Evolutionary conservation across 306 rosid genomes (phyloP), one percentile per base, ranked within the genome.

Genomic region (Casuarina glauca): DNA sequence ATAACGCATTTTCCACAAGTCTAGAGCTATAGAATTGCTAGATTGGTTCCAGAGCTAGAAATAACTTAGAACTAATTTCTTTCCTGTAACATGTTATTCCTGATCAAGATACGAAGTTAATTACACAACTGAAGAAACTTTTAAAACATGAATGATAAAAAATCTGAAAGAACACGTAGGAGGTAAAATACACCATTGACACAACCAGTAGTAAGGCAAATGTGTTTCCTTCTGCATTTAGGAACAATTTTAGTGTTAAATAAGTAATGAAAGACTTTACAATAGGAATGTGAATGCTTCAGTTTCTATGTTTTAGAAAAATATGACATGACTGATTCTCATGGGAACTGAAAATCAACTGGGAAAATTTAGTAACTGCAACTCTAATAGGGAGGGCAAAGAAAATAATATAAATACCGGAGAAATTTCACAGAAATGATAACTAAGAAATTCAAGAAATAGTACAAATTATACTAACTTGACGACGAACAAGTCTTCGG

Each of bases 401-500:
- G 4, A 20, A 20, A 20, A 20, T 6, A 9, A 2, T 20, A 26
- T 26, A 26, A 26, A 26, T 26, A 26, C 32, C 32, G 32, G 32
- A 26, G 32, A 26, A 20, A 57, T 62, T 55, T 69, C 20, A 60
- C 41, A 67, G 58, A 50, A 67, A 74, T 72, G 51, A 64, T 44
- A 69, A 72, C 61, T 55, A 54, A 54, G 49, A 26, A 78, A 49
- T 70, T 70, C 7, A 41, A 3, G 42, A 70, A 48, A 32, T 7
- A 70, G 38, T 66, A 26, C 11, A 73, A 57, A 58, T 36, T 17
- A 73, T 66, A 50, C 83, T 77, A 73, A 91, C 98, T 93, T 91
- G 98, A 41, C 93, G 96, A 46, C 93, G 96, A 86, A 90, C 89
- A 64, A 94, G 90, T 86, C 94, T 92, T 79, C 87, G 79, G 73